These are phyloP conservation scores for Fusarium praegraminearum DNA, from an alignment of 2,329 filamentous ascomycete genomes.

Conservation along the genomic window DNA sequence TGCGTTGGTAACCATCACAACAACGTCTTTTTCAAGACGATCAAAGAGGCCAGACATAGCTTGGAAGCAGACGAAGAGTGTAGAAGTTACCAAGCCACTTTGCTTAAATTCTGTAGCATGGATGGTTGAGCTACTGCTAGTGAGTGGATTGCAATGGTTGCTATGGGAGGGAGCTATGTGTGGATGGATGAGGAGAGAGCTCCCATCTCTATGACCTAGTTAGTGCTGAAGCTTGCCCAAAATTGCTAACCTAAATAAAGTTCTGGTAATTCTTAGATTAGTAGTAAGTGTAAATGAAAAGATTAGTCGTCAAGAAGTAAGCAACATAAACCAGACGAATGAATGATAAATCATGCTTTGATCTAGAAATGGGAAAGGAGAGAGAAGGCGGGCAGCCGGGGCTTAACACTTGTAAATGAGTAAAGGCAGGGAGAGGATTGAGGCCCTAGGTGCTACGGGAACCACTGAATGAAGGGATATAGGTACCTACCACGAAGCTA, in stretches of 20 bases:
- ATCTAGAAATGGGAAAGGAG: constrained; percentile 10
- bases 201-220: neutral
- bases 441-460: constrained; percentile 17
- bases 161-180: constrained; percentile 5
- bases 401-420: constrained; percentile 18
- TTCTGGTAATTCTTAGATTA: neutral
- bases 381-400: constrained; percentile 2
- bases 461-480: constrained; percentile 13
- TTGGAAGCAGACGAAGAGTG: neutral
- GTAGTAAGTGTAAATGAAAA: neutral
- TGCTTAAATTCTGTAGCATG: constrained; percentile 1
- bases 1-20: neutral
- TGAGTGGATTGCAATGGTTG: constrained; percentile 19
- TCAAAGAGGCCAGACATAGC: neutral
- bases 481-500: neutral
- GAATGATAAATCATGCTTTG: neutral
- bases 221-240: constrained; percentile 7
- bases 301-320: neutral
- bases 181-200: neutral
- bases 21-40: neutral
- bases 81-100: neutral
- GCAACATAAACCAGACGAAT: neutral
- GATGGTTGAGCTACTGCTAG: constrained; percentile 6
- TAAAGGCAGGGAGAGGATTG: constrained; percentile 2
- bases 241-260: neutral